Conservation (phyloP, 2,329 filamentous ascomycete species). For the Pestalotiopsis sp. region DNA sequence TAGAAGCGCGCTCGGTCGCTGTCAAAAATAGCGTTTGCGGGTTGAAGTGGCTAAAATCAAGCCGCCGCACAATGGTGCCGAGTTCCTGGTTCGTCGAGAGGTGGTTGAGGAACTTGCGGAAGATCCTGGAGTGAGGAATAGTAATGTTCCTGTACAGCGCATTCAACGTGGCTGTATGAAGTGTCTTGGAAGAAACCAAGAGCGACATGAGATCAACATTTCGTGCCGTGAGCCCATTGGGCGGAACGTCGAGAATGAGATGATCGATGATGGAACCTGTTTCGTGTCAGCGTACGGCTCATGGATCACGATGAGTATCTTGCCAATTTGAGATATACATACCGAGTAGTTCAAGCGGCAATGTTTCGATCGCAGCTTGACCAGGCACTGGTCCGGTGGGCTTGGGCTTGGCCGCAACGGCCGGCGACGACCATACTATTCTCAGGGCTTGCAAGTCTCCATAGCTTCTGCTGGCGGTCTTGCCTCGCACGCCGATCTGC, state of each 20-base stretch:
- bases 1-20: constrained; percentile 73
- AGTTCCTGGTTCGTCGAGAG: constrained; percentile 68
- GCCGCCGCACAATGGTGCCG: constrained; percentile 74
- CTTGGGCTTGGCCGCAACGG: constrained; percentile 31
- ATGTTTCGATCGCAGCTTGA: constrained; percentile 63
- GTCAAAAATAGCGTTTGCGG: constrained; percentile 77
- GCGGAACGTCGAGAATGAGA: constrained; percentile 72
- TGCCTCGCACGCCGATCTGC: constrained; percentile 62
- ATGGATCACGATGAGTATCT: not conserved
- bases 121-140: constrained; percentile 81
- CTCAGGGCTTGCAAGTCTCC: constrained; percentile 60
- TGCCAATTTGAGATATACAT: constrained; percentile 37
- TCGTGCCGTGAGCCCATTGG: constrained; percentile 75
- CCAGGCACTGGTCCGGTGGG: constrained; percentile 43
- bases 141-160: constrained; percentile 81
- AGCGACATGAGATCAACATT: constrained; percentile 80
- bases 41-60: constrained; percentile 88
- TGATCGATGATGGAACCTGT: constrained; percentile 75
- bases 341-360: constrained; percentile 75
- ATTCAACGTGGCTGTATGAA: constrained; percentile 73
- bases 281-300: not conserved
- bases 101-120: constrained; percentile 78
- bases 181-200: constrained; percentile 73
- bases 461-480: constrained; percentile 63
- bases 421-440: constrained; percentile 55